Evolutionary conservation across 169 alveolate genomes (phyloP).

Genomic region (Plasmodium chabaudi): DNA sequence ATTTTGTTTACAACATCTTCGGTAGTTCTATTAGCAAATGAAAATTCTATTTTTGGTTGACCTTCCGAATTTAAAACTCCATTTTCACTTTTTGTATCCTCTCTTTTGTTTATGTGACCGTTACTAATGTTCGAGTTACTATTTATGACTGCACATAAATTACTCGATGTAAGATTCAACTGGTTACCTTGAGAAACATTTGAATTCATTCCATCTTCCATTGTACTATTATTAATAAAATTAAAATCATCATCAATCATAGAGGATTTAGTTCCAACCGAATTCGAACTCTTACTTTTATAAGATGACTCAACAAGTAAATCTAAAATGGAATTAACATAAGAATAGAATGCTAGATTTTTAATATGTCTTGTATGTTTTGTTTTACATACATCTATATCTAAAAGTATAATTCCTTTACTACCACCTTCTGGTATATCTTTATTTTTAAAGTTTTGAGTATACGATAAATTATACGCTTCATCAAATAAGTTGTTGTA

Average conservation of each 20-base stretch:
- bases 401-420: conserved; percentile 88
- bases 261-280: not conserved
- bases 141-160: not conserved
- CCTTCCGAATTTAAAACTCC: too few species aligned
- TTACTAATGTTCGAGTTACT: not conserved
- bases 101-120: not conserved
- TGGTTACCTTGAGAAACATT: too few species aligned
- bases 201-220: not conserved
- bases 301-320: not conserved
- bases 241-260: not conserved
- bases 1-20: not conserved
- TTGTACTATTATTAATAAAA: not conserved
- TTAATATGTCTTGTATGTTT: conserved; percentile 46
- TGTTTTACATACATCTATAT: conserved; percentile 57
- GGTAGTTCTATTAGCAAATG: not conserved
- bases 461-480: conserved; percentile 87
- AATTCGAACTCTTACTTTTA: not conserved
- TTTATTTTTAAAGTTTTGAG: conserved; percentile 88
- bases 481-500: conserved; percentile 85
- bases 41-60: too few species aligned
- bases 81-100: not conserved
- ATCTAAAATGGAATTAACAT: conserved; percentile 60
- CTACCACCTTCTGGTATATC: conserved; percentile 91
- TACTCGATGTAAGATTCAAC: too few species aligned
- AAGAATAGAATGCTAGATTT: conserved; percentile 52